These are phyloP conservation scores for Salisapilia sapeloensis DNA, from an alignment of 352 stramenopile genomes.

Conservation along the genomic window DNA sequence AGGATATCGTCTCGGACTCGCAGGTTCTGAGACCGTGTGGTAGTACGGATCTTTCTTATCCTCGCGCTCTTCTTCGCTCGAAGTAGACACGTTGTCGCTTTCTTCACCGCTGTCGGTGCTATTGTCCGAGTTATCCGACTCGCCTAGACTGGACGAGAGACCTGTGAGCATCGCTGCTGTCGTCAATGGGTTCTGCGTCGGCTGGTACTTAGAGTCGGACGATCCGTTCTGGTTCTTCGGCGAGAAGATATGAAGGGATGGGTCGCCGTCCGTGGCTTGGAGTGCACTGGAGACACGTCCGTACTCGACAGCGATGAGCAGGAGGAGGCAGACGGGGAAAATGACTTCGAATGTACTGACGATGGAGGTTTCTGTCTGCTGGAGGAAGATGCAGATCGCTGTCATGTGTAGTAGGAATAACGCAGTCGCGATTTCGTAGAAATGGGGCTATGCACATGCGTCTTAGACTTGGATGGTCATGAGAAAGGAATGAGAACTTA, in stretches of 20 bases:
- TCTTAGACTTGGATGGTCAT: not conserved
- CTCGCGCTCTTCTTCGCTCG: slow-evolving; percentile 33
- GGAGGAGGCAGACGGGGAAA: slow-evolving; percentile 32
- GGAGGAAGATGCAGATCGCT: slow-evolving; percentile 23
- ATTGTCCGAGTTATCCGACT: slow-evolving; percentile 66
- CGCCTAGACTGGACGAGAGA: slow-evolving; percentile 32
- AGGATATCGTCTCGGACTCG: too few relatives aligned
- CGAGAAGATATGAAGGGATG: slow-evolving; percentile 37
- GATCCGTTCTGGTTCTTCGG: slow-evolving; percentile 15
- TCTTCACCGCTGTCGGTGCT: slow-evolving; percentile 65
- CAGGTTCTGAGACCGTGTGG: too few relatives aligned
- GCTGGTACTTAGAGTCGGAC: slow-evolving; percentile 3
- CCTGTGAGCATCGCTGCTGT: slow-evolving; percentile 14
- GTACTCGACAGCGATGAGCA: slow-evolving; percentile 59
- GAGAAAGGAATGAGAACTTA: slow-evolving; percentile 2
- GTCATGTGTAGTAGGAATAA: slow-evolving; percentile 37
- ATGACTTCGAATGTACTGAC: slow-evolving; percentile 56
- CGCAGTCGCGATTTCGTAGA: slow-evolving; percentile 37
- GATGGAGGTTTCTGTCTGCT: slow-evolving; percentile 15
- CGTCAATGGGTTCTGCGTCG: slow-evolving; percentile 6
- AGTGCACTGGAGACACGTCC: slow-evolving; percentile 57
- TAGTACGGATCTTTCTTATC: too few relatives aligned
- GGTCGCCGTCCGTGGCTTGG: slow-evolving; percentile 32
- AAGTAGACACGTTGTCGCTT: slow-evolving; percentile 54
- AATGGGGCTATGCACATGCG: slow-evolving; percentile 19